These are phyloP conservation scores for Auricularia auricula-judae DNA, from an alignment of 768 basidiomycete species.

Conservation along the genomic window DNA sequence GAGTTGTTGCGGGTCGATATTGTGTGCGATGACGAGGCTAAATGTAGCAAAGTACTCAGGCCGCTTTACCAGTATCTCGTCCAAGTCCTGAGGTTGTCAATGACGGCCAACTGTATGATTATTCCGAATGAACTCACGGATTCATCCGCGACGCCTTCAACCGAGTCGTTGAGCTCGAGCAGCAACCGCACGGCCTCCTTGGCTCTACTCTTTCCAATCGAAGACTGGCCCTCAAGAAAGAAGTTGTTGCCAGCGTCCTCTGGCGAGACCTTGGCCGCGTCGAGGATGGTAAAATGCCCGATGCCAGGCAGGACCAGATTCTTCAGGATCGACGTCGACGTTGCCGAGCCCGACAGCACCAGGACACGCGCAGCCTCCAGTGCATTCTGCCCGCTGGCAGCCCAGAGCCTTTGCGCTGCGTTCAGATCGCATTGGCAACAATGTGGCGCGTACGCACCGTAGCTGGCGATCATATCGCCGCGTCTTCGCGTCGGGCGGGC, in stretches of 20 bases:
- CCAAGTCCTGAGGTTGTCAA: conserved; percentile 38
- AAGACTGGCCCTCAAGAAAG: conserved; percentile 70
- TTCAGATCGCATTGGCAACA: neutral
- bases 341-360: conserved; percentile 70
- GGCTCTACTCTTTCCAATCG: conserved; percentile 72
- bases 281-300: conserved; percentile 90
- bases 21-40: conserved; percentile 78
- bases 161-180: conserved; percentile 79
- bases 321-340: conserved; percentile 84
- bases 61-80: conserved; percentile 45
- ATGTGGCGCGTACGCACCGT: conserved; percentile 36
- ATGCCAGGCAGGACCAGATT: conserved; percentile 95
- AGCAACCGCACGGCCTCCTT: conserved; percentile 68
- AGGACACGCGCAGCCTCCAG: conserved; percentile 78
- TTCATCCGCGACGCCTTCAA: conserved; percentile 55
- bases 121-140: conserved; percentile 20
- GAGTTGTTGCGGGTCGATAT: conserved; percentile 48
- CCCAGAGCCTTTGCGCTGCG: conserved; percentile 64
- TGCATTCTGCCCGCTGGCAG: conserved; percentile 78
- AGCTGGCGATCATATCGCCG: conserved; percentile 93
- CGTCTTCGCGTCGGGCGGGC: conserved; percentile 75
- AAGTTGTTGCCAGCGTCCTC: conserved; percentile 94
- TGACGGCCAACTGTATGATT: neutral
- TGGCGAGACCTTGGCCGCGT: conserved; percentile 44
- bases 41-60: conserved; percentile 49